Base-by-base conservation (phyloP, 495 filamentous ascomycete genomes). In the Trichocladium uniseriatum region DNA sequence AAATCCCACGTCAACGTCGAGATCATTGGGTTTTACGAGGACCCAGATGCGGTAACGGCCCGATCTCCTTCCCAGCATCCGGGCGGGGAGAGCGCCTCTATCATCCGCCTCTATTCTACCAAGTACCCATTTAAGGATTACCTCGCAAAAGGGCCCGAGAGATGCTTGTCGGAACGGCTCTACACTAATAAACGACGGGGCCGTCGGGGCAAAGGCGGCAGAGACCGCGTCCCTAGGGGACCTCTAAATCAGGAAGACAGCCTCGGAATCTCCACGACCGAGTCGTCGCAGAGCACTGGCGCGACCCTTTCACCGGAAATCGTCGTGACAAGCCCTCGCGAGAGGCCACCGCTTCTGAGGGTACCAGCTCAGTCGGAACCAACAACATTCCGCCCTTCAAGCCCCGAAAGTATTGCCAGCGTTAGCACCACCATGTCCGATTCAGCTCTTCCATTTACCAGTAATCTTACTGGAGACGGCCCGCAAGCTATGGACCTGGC, bases 21-120 rank as follows among this genome's bases (percentile, higher is more conserved):
- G 48, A 60, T 82, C 6, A 75, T 78, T 39, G 79, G 78, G 0
- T 83, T 83, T 54, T 83, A 80, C 41, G 77, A 77, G 27, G 75
- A 79, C 49, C 70, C 57, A 43, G 78, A 53, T 49, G 52, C 68
- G 53, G 14, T 54, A n/a, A n/a, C 59, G 9, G 48, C 59, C 8
- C 52, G 49, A 7, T 39, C 32, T 19, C 11, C 31, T 8, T n/a
- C 35, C 6, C 42, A 55, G 20, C 27, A 36, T 11, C n/a, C 39
- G 2, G 36, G 36, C 10, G 18, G 15, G 0, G 48, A 56, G 31
- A 8, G 22, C 2, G 53, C 32, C 4, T 56, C 53, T 27, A 32
- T 52, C 10, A 67, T 79, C 1, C 74, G 77, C 32, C 52, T 81
- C 1, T 81, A 78, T 61, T 73, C 77, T 7, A 75, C 72, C 0